A percentile compares a stretch with the other conserved stretches of the same genome.
Evolutionary conservation across 768 basidiomycete species (phyloP).

Genomic region (Mycena sanguinolenta): DNA sequence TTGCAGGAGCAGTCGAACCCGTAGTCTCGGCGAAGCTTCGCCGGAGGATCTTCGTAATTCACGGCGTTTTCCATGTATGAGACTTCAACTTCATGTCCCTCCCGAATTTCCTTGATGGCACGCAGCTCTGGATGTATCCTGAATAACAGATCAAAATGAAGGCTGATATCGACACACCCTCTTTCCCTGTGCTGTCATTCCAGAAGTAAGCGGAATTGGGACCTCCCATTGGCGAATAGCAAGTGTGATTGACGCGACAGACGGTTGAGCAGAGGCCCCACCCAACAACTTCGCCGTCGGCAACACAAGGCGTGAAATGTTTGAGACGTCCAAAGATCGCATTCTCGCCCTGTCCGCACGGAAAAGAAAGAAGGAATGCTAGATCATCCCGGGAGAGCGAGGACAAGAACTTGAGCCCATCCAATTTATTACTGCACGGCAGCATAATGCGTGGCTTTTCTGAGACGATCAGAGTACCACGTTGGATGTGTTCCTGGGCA

Average conservation of each 20-base stretch:
- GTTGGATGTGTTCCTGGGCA: slow-evolving; percentile 19
- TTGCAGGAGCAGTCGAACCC: slow-evolving; percentile 17
- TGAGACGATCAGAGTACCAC: slow-evolving; percentile 24
- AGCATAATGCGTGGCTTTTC: slow-evolving; percentile 27
- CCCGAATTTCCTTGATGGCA: slow-evolving; percentile 25
- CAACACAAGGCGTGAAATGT: slow-evolving; percentile 27
- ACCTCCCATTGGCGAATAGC: slow-evolving; percentile 10
- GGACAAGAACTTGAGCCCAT: not conserved
- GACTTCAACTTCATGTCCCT: slow-evolving; percentile 28
- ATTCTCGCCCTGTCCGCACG: not conserved
- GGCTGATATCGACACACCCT: not conserved
- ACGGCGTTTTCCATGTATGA: slow-evolving; percentile 14
- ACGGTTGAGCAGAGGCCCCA: slow-evolving; percentile 15
- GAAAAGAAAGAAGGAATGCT: slow-evolving; percentile 16
- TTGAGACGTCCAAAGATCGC: slow-evolving; percentile 10
- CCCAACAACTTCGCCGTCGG: not conserved
- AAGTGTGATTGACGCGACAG: slow-evolving; percentile 28
- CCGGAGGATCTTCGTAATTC: not conserved
- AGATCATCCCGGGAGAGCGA: slow-evolving; percentile 3
- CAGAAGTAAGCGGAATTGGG: slow-evolving; percentile 25
- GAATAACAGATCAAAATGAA: not conserved
- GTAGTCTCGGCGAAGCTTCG: not conserved
- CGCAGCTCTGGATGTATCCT: slow-evolving; percentile 5
- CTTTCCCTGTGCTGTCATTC: slow-evolving; percentile 3
- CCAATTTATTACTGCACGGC: not conserved